Conservation (phyloP, 805 yeast genomes). For the Kodamaea jinghongensis region DNA sequence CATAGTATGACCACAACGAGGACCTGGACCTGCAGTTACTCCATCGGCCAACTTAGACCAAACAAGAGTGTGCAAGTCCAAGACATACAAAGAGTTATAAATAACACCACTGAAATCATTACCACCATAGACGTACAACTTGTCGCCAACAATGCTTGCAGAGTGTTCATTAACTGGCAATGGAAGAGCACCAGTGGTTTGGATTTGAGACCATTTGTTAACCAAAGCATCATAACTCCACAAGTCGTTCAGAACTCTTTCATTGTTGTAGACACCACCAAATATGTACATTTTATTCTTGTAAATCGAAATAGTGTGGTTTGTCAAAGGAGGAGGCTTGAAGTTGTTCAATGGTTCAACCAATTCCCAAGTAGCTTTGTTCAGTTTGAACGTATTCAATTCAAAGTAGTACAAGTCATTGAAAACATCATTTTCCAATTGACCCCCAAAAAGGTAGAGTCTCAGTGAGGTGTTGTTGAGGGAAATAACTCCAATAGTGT, state of each 20-base stretch:
- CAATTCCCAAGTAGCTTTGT: constrained; percentile 81
- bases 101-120: constrained; percentile 71
- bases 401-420: constrained; percentile 86
- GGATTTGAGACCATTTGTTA: constrained; percentile 68
- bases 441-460: constrained; percentile 92
- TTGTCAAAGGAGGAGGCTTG: constrained; percentile 80
- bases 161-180: constrained; percentile 92
- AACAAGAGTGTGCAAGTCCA: constrained; percentile 66
- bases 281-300: constrained; percentile 78
- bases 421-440: constrained; percentile 77
- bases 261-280: constrained; percentile 82
- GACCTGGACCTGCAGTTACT: constrained; percentile 60
- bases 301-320: constrained; percentile 83
- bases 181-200: constrained; percentile 71
- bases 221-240: constrained; percentile 74
- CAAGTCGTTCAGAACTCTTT: constrained; percentile 66
- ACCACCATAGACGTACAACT: constrained; percentile 87
- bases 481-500: constrained; percentile 76
- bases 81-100: constrained; percentile 63
- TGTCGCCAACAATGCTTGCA: constrained; percentile 71
- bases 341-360: constrained; percentile 50
- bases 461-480: constrained; percentile 41
- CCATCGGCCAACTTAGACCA: constrained; percentile 61
- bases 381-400: constrained; percentile 77
- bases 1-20: constrained; percentile 89